Evolutionary conservation across 306 rosid species (phyloP), one percentile per base, ranked within the genome.

Genomic region (Dryas alaskensis): DNA sequence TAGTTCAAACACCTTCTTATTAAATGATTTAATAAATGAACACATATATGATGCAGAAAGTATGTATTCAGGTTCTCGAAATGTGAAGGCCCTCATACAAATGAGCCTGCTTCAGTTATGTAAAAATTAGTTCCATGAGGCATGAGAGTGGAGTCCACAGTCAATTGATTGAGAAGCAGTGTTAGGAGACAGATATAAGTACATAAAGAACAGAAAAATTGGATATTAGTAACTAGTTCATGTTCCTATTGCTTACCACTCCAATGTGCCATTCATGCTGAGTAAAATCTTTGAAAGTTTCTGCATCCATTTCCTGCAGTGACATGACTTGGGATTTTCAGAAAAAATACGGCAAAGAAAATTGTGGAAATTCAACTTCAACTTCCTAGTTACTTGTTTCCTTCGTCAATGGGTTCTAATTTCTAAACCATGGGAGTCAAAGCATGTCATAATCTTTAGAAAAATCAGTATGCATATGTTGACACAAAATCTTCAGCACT

Each of bases 251-350:
- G 78, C 90, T 83, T 83, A 94, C 97, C 92, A 94, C 89, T 44
- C 97, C 97, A 69, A 94, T 89, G 82, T 94, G 92, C 96, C 99
- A 92, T 79, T 85, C 89, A 55, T 81, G 88, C 46, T 84, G 71
- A 9, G 88, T 83, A 44, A 94, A 87, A 77, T 90, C 93, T 83
- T 82, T 94, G 77, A 92, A 94, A 27, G 96, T 88, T 17, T 89
- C 86, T 60, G 96, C 95, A 82, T 94, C 95, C 96, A 92, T 85
- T 82, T 94, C 92, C 99, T 94, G 90, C 73, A 84, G 71, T 68
- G 61, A 68, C 53, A 74, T 52, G 51, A 68, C 47, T 74, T 22
- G 65, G 63, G 63, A 45, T 64, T 17, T 70, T 78, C 42, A 81
- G 60, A 58, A 73, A 47, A 53, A 45, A 52, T 4, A 77, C 45